Percentiles rank a stretch among this genome's conserved stretches.
Evolutionary conservation across 2,329 filamentous ascomycete species (phyloP).

Genomic region (Claviceps cyperi): DNA sequence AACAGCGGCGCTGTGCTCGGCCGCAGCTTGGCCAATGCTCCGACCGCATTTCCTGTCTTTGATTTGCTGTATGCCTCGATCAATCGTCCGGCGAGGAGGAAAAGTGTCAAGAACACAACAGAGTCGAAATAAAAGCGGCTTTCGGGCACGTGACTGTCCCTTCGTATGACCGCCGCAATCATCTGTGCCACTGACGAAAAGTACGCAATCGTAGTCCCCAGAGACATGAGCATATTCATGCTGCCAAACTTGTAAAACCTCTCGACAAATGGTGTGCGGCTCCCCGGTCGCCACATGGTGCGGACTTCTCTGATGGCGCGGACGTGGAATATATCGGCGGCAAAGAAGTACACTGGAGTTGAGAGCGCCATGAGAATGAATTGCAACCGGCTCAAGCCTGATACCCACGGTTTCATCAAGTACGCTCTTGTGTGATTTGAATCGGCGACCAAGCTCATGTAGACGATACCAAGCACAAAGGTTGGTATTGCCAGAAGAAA

Average conservation of each 20-base stretch:
- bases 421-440: slow-evolving; percentile 44
- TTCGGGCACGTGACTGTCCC: slow-evolving; percentile 22
- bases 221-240: slow-evolving; percentile 88
- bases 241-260: slow-evolving; percentile 88
- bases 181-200: slow-evolving; percentile 68
- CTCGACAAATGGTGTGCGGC: slow-evolving; percentile 54
- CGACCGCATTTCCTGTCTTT: slow-evolving; percentile 75
- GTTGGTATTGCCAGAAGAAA: slow-evolving; percentile 61
- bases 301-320: slow-evolving; percentile 66
- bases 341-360: slow-evolving; percentile 77
- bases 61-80: slow-evolving; percentile 87
- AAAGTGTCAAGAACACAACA: slow-evolving; percentile 81
- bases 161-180: slow-evolving; percentile 42
- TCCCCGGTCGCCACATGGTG: slow-evolving; percentile 63
- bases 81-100: slow-evolving; percentile 60
- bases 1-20: slow-evolving; percentile 65
- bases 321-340: slow-evolving; percentile 71
- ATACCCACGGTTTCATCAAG: slow-evolving; percentile 56
- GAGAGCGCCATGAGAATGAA: slow-evolving; percentile 69
- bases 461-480: slow-evolving; percentile 77
- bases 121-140: slow-evolving; percentile 73
- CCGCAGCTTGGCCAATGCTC: slow-evolving; percentile 61
- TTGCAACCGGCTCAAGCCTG: slow-evolving; percentile 61
- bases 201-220: slow-evolving; percentile 80
- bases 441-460: slow-evolving; percentile 64